Evolutionary conservation across 2,329 filamentous ascomycete species (phyloP).

Genomic region (Pseudogymnoascus destructans): DNA sequence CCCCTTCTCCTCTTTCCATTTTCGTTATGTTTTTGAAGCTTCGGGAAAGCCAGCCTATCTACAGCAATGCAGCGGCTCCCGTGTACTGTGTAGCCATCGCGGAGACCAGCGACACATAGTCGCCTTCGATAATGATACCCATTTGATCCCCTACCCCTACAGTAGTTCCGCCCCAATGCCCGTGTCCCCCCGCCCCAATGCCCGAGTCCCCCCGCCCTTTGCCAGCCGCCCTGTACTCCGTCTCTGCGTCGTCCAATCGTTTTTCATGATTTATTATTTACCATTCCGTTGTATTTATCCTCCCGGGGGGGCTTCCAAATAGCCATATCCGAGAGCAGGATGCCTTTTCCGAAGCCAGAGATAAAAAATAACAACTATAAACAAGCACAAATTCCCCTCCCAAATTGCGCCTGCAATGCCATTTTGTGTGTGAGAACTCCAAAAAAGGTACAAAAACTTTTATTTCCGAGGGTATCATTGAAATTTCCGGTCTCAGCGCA

Average conservation of each 20-base stretch:
- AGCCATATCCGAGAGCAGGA: not conserved
- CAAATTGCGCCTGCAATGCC: constrained; percentile 2
- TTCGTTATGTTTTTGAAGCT: not conserved
- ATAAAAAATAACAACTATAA: not conserved
- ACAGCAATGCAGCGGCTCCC: not conserved
- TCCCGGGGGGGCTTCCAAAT: not conserved
- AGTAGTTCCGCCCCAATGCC: not conserved
- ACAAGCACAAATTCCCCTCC: not conserved
- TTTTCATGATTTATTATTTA: constrained; percentile 2
- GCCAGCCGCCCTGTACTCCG: not conserved
- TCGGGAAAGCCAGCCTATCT: not conserved
- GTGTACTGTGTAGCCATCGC: not conserved
- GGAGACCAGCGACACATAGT: not conserved
- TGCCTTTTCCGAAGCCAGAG: not conserved
- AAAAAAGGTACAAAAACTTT: constrained; percentile 8
- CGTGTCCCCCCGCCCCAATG: not conserved
- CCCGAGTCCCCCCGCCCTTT: not conserved
- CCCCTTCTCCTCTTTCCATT: not conserved
- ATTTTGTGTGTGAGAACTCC: constrained; percentile 5
- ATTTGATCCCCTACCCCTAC: not conserved
- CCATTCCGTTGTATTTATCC: not conserved
- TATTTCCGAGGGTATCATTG: constrained; percentile 21
- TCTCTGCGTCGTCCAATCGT: not conserved
- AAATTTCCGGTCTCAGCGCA: constrained; percentile 22
- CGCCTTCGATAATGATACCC: not conserved